phyloP scores from a whole-genome alignment of 331 rosid species.

The Stylosanthes scabra region DNA sequence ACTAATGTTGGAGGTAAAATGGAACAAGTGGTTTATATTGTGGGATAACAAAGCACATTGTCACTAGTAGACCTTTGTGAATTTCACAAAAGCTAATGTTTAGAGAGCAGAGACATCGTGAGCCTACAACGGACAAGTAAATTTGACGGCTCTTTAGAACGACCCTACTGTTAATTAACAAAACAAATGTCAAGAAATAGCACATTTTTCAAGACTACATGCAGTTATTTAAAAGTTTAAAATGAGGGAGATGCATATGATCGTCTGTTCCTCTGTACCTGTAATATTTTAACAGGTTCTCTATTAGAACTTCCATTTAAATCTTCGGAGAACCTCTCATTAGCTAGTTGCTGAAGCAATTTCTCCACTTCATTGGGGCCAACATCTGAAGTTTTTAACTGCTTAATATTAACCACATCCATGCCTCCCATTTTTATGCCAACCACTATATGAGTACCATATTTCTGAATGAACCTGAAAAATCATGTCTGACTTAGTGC shows the following conservation, averaged over 20 bases:
- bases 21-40: background rate
- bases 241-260: conserved; percentile 20
- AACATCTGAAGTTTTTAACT: conserved; percentile 61
- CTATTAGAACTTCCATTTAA: conserved; percentile 44
- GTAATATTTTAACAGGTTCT: conserved; percentile 38
- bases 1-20: background rate
- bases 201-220: background rate
- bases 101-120: background rate
- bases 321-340: conserved; percentile 66
- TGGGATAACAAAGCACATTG: background rate
- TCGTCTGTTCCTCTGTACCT: conserved; percentile 50
- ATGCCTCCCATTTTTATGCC: conserved; percentile 53
- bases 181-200: background rate
- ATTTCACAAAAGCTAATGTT: background rate
- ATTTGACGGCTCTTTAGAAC: background rate
- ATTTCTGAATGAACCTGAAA: conserved; percentile 51
- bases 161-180: background rate
- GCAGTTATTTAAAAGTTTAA: background rate
- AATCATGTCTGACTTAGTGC: conserved; percentile 36
- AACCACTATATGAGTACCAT: conserved; percentile 47
- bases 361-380: conserved; percentile 71
- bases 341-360: conserved; percentile 71
- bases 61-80: background rate
- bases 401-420: conserved; percentile 62
- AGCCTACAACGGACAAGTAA: background rate